Base-by-base conservation (phyloP, 129 eudicot genomes). In the Pseudognaphalium luteoalbum region DNA sequence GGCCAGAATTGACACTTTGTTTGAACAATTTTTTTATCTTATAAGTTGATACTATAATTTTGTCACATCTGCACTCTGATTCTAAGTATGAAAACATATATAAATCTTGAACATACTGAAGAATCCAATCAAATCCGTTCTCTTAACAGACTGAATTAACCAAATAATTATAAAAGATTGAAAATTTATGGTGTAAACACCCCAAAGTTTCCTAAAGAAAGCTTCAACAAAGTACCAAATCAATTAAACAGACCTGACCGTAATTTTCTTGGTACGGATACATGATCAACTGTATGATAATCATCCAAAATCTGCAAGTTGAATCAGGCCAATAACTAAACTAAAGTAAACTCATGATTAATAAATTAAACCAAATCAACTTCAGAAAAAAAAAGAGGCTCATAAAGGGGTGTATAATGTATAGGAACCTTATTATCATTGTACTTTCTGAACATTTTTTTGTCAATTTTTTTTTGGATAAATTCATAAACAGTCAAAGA, bases 251-350 rank as follows among this genome's bases (percentile, higher is more conserved):
- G 11, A 91, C 97, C 97, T 73, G 97, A 88, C 42, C 97, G 87
- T 54, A 73, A 81, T 81, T 86, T 91, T 78, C 89, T 78, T 56
- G 97, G 97, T 74, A 91, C 87, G 1, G 83, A 60, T 73, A 78
- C 81, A 72, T 80, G 87, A 82, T 81, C 70, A 66, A 82, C 87
- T 32, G 74, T 59, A 75, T 67, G 71, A 65, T 78, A 64, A 39
- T 77, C 87, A 71, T 78, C 80, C 72, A 83, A 77, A 77, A 83
- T 73, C 97, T 91, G 87, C 80, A 83, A 80, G 54, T 54, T 15
- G 39, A 54, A 41, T 30, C 72, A 34, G 29, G 74, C 12, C 28
- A 25, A 25, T 25, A 25, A 25, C 28, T 25, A 25, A 25, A 25
- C 28, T 8, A 73, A 65, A 37, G 65, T 10, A 30, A 60, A 63